phyloP scores from a whole-genome alignment of 108 stramenopile genomes.

The Fistulifera pelliculosa region DNA sequence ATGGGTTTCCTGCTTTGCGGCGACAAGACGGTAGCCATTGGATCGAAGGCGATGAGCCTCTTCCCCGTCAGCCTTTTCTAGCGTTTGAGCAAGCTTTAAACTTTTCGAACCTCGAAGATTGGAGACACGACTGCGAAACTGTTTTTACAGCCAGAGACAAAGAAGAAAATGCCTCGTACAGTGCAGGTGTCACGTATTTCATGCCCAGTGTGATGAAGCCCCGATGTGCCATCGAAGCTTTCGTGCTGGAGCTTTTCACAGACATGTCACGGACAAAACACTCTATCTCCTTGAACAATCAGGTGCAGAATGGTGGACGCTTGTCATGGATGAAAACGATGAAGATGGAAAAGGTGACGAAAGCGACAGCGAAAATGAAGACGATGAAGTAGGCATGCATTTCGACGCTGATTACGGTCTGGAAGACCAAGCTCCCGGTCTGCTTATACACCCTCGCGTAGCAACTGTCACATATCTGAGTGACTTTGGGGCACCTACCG shows the following conservation, averaged over 20 bases:
- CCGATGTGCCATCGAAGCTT: constrained; percentile 72
- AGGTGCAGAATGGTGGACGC: constrained; percentile 92
- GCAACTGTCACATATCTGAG: constrained; percentile 85
- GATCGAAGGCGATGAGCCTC: constrained; percentile 36
- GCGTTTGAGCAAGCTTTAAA: constrained; percentile 26
- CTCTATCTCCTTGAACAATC: constrained; percentile 50
- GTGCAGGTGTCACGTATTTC: constrained; percentile 75
- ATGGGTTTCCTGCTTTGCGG: constrained; percentile 42
- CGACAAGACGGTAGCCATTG: constrained; percentile 7
- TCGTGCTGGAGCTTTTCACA: constrained; percentile 58
- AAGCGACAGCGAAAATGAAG: background rate
- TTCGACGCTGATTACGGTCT: constrained; percentile 88
- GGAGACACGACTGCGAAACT: constrained; percentile 53
- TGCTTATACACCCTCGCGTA: constrained; percentile 68
- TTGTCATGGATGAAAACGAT: constrained; percentile 53
- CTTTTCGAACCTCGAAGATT: constrained; percentile 10
- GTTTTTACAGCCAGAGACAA: constrained; percentile 74
- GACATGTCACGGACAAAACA: constrained; percentile 28
- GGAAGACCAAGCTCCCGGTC: constrained; percentile 62
- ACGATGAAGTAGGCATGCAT: constrained; percentile 75
- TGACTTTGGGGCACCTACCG: constrained; percentile 75
- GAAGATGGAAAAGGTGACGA: constrained; percentile 1
- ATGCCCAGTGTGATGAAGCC: constrained; percentile 69
- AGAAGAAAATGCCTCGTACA: constrained; percentile 62
- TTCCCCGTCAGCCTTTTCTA: constrained; percentile 59